Conservation (phyloP, 306 rosid genomes). For the Arachis hypogaea region DNA sequence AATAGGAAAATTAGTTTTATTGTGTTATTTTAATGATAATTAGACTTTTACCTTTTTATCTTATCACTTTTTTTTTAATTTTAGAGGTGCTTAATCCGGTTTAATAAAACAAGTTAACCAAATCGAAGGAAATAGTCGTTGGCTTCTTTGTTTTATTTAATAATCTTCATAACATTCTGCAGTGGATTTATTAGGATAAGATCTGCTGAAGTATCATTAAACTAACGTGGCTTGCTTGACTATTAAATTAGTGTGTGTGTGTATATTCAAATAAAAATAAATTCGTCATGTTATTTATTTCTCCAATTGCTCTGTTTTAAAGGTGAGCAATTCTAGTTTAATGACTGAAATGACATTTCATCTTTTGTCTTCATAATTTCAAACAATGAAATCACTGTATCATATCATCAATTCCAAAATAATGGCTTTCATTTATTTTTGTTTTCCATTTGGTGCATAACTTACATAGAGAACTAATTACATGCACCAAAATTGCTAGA, state of each 20-base stretch:
- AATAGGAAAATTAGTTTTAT: too few relatives aligned
- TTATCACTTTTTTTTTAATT: too few relatives aligned
- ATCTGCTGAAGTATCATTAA: background rate
- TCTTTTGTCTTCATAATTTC: background rate
- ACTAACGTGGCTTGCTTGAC: background rate
- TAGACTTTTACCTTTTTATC: too few relatives aligned
- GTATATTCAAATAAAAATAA: background rate
- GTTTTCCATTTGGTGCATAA: background rate
- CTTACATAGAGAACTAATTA: background rate
- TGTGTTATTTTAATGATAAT: too few relatives aligned
- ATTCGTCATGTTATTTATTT: background rate
- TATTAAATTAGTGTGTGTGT: background rate
- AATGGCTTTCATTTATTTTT: slow-evolving; percentile 4
- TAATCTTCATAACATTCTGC: background rate
- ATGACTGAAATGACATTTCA: slow-evolving; percentile 1
- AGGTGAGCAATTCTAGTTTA: background rate
- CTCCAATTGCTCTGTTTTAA: background rate
- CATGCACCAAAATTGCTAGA: background rate
- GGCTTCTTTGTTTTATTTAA: too few relatives aligned
- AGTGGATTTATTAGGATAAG: background rate
- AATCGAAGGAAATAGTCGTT: background rate
- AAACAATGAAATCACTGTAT: background rate
- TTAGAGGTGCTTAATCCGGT: too few relatives aligned
- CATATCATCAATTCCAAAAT: background rate
- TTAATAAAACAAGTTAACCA: background rate